Evolutionary conservation across 1,284 basidiomycete genomes (phyloP), one percentile per base, ranked within the genome.

Genomic region (Fomitopsis palustris): DNA sequence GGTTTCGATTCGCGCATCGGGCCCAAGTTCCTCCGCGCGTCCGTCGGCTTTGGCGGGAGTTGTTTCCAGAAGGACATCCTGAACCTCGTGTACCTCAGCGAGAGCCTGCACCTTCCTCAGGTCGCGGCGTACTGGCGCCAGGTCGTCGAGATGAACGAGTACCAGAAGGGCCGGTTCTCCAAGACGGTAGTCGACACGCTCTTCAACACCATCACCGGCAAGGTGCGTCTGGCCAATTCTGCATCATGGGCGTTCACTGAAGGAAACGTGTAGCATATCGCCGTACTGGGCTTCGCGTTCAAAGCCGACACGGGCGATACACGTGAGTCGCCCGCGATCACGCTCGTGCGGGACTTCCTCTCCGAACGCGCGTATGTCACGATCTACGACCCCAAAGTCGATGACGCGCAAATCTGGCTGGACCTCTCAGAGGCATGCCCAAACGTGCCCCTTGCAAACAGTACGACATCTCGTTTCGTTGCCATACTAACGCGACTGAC

Each of bases 41-140:
- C 89, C 43, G 92, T 96, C 63, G 94, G 96, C n/a, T 99, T 98
- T 69, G 96, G 96, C 65, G 96, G 96, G 37, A 95, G 92, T 38
- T 99, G 97, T 80, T 99, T 99, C 92, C 95, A 98, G 79, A 97
- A 97, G 77, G 96, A 99, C 74, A 98, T 99, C 73, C 87, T 99
- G 69, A 99, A 99, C 81, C 81, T 99, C 61, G 96, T 98, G 55
- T 99, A 99, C 80, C 85, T 98, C 41, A 92, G 88, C 72, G 95
- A 98, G 80, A 94, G 90, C 64, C 79, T 96, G 61, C 93, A 98
- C 75, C 81, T 99, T 56, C 94, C 95, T 52, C 93, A 97, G 75
- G 96, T 99, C n/a, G 96, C 96, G 49, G 92, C 90, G 42, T 99
- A 99, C 83, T 99, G 96, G 96, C 83, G 84, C 55, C 91, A 95